Conservation (phyloP, 225 moss, liverwort and hornwort genomes). For the Marchantia polymorpha region DNA sequence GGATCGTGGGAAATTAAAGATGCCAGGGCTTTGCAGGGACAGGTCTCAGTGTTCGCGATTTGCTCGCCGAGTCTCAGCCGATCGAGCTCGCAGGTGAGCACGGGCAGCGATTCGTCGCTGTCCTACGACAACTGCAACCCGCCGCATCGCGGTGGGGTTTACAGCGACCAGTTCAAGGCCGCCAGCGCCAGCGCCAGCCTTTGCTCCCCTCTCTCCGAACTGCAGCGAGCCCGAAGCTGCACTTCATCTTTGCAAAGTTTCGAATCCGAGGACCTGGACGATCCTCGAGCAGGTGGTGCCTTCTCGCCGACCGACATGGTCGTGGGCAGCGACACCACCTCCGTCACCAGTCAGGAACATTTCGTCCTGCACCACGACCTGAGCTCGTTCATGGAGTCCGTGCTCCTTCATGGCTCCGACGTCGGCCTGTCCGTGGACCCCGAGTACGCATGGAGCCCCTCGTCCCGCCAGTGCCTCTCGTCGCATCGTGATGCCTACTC, state of each 20-base stretch:
- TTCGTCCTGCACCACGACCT: constrained; percentile 14
- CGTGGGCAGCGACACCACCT: constrained; percentile 3
- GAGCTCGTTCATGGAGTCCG: constrained; percentile 36
- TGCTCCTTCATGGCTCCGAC: background rate
- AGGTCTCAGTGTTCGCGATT: background rate
- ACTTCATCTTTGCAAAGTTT: constrained; percentile 28
- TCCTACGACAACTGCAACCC: constrained; percentile 16
- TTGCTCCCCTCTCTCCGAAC: constrained; percentile 45
- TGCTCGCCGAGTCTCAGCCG: constrained; percentile 30
- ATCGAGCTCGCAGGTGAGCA: constrained; percentile 35
- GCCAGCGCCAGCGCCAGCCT: constrained; percentile 13
- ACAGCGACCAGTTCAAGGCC: constrained; percentile 8
- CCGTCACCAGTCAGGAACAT: background rate
- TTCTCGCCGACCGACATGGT: constrained; percentile 24
- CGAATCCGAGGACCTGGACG: constrained; percentile 27
- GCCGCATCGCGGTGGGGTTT: background rate
- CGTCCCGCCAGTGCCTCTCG: background rate
- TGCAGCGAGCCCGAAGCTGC: constrained; percentile 25
- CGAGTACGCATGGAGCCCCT: constrained; percentile 17
- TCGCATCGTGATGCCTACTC: background rate
- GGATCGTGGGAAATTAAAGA: constrained; percentile 21
- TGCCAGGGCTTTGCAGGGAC: background rate
- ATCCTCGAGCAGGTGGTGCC: background rate
- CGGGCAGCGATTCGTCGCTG: constrained; percentile 24
- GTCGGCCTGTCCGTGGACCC: constrained; percentile 10